Evolutionary conservation across 768 basidiomycete species (phyloP), one percentile per base, ranked within the genome.

Genomic region (Pholiota microspora): DNA sequence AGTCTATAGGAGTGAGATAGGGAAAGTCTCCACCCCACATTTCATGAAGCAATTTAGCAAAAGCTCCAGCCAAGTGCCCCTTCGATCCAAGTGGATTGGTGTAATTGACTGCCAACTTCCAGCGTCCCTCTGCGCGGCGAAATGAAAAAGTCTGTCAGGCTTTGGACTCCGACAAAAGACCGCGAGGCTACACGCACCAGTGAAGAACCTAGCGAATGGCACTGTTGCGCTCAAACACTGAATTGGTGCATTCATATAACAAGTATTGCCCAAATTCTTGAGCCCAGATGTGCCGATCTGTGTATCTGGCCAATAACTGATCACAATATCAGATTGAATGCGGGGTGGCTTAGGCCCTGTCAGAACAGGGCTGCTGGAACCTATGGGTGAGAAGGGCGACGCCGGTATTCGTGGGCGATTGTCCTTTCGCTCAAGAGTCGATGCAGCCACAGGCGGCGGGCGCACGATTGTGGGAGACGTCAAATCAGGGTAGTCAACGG

Each of bases 231-330:
- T 94, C 66, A 99, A 75, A 69, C 97, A 99, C 70, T 99, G 97
- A 13, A 99, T 83, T 5, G 94, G 94, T 27, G 97, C 92, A 68
- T 98, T 98, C 94, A 98, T 98, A 67, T 98, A 99, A 69, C 97
- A 99, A 7, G 97, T 99, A 68, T 98, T 98, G 15, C 90, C 88
- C 56, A 98, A 66, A 67, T 99, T 99, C 81, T 95, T 95, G 66
- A 99, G 69, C 3, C 96, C 96, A 0, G 86, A 84, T 16, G 84
- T 85, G 21, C 87, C 88, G 51, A 94, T 84, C 57, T 87, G 82
- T 35, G 83, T 75, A 66, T 94, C 91, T 12, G 78, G 71, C 94
- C 94, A 98, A 68, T 89, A 95, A 4, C 77, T 77, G 18, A 93
- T 85, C 3, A 90, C 88, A 65, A 90, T 94, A 44, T 88, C 84